Conservation (phyloP, 169 alveolate species). For the Cryptosporidium tyzzeri region DNA sequence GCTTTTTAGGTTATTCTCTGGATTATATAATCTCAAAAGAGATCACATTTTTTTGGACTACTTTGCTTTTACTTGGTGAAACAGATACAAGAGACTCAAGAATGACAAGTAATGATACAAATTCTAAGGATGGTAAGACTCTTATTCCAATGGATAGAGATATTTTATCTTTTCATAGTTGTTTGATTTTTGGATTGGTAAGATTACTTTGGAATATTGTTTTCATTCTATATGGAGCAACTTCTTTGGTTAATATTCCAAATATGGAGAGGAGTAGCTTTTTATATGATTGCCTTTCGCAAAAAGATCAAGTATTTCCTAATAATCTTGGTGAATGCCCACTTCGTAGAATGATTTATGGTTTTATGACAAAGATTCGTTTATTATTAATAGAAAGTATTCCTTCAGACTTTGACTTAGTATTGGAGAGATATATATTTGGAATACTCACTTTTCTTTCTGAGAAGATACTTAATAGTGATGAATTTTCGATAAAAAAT, state of each 20-base stretch:
- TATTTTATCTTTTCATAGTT: conserved; percentile 22
- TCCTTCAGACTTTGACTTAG: conserved; percentile 24
- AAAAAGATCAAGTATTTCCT: background rate
- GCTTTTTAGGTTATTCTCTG: conserved; percentile 11
- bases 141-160: background rate
- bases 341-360: background rate
- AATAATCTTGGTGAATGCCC: background rate
- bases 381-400: background rate
- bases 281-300: background rate
- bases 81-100: conserved; percentile 9
- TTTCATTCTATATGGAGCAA: conserved; percentile 18
- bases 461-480: background rate
- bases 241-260: conserved; percentile 15
- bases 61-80: background rate
- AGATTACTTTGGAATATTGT: conserved; percentile 32
- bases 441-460: conserved; percentile 9
- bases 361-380: conserved; percentile 20
- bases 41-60: conserved; percentile 40
- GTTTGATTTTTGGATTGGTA: conserved; percentile 37
- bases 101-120: conserved; percentile 38
- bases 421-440: conserved; percentile 9
- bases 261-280: background rate
- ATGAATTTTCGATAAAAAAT: background rate
- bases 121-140: background rate
- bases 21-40: conserved; percentile 7